Conservation (phyloP, 2,329 filamentous ascomycete genomes). For the Chaetomium globosum region DNA sequence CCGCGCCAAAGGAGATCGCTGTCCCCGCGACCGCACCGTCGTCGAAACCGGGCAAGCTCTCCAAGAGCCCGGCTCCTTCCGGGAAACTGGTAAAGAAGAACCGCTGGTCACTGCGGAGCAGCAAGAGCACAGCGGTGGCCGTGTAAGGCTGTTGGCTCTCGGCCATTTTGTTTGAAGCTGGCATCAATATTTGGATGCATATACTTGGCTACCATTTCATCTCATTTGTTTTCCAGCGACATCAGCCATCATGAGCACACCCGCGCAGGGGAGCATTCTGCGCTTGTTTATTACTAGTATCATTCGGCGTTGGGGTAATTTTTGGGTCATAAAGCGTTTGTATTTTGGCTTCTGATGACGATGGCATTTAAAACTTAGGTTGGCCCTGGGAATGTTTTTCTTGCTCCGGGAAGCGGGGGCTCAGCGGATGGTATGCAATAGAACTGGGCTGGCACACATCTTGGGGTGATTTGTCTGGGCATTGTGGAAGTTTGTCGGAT, state of each 20-base stretch:
- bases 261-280: constrained; percentile 12
- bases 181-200: background rate
- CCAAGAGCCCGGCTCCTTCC: constrained; percentile 30
- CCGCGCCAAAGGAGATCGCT: constrained; percentile 25
- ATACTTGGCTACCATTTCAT: constrained; percentile 1
- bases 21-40: constrained; percentile 15
- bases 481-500: constrained; percentile 2
- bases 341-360: constrained; percentile 16
- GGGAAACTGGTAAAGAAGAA: constrained; percentile 41
- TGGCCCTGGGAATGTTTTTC: background rate
- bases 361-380: constrained; percentile 21
- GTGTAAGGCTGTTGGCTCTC: constrained; percentile 29
- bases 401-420: background rate
- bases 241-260: constrained; percentile 24
- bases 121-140: constrained; percentile 37
- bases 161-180: background rate
- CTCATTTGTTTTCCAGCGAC: constrained; percentile 22
- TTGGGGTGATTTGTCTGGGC: background rate
- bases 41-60: constrained; percentile 37
- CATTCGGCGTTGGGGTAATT: constrained; percentile 22
- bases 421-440: constrained; percentile 14
- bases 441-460: constrained; percentile 14
- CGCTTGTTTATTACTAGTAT: constrained; percentile 13
- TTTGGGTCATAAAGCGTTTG: constrained; percentile 23
- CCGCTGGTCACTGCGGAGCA: constrained; percentile 40